These are phyloP conservation scores for Mediolabrus comicus DNA, from an alignment of 108 stramenopile genomes.

Conservation along the genomic window DNA sequence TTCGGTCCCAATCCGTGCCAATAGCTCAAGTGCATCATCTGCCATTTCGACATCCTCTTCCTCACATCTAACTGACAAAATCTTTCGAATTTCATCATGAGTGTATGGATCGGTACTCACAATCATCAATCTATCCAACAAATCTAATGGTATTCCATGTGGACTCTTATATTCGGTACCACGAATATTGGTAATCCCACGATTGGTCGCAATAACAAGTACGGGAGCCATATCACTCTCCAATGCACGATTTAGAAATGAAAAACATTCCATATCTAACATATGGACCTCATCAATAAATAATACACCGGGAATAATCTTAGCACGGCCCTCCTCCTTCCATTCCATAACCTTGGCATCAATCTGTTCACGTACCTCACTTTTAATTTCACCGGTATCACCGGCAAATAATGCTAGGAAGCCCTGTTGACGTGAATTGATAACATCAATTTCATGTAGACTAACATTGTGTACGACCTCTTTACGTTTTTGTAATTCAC, in stretches of 20 bases:
- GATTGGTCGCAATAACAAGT: constrained; percentile 93
- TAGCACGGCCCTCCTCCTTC: constrained; percentile 97
- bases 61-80: constrained; percentile 83
- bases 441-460: constrained; percentile 99
- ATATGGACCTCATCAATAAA: constrained; percentile 99
- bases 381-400: constrained; percentile 98
- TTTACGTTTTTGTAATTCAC: constrained; percentile 98
- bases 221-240: constrained; percentile 90
- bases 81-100: constrained; percentile 85
- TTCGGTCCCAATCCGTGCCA: constrained; percentile 95
- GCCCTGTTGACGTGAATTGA: constrained; percentile 97
- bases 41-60: constrained; percentile 99
- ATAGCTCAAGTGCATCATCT: constrained; percentile 92
- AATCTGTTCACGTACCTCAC: constrained; percentile 96
- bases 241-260: constrained; percentile 90
- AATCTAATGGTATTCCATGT: constrained; percentile 96
- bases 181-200: constrained; percentile 90
- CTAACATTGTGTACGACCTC: constrained; percentile 95
- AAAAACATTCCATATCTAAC: constrained; percentile 96
- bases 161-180: constrained; percentile 95
- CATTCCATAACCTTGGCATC: constrained; percentile 97
- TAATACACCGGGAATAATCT: constrained; percentile 96
- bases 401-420: constrained; percentile 98
- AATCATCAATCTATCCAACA: constrained; percentile 97
- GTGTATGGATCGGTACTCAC: constrained; percentile 91